Evolutionary conservation across 768 basidiomycete species (phyloP), one percentile per base, ranked within the genome.

Genomic region (Leccinum obscurum): DNA sequence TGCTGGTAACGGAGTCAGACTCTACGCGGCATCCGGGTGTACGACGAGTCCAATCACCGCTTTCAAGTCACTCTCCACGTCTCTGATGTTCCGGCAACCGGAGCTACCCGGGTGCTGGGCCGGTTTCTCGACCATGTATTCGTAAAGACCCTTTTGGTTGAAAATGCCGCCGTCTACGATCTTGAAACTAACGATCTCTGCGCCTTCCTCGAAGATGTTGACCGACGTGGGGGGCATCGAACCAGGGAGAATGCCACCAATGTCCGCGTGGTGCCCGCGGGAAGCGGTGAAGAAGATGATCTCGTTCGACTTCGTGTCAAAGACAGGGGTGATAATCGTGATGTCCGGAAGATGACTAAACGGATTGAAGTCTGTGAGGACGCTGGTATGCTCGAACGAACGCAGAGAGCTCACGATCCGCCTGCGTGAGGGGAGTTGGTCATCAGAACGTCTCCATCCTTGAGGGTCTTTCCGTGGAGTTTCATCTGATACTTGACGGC

Each of bases 201-300:
- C 96, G 20, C 95, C 95, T 72, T 98, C 95, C 72, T 98, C 91
- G 67, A 92, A 95, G 49, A 97, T 89, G 62, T 85, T 93, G 64
- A 89, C 88, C 11, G 89, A 90, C 2, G 92, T 94, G 0, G 96
- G 95, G 0, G 95, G 95, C 95, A 98, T 98, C 39, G 91, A 94
- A 1, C 92, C 93, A 6, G 95, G 93, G 3, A 93, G 80, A 63
- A 96, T 95, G 0, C 94, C 94, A 2, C 94, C 93, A 62, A 95
- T 91, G 76, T 96, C 94, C 4, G 93, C 93, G 74, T 97, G 95
- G 71, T 98, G 95, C 0, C 93, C 95, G 55, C 95, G 83, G 13
- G 93, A 94, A 14, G 95, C 95, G 8, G 93, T 95, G 68, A 93
- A 95, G 77, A 94, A 94, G 56, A 94, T 92, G 68, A 95, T 92